Percentiles rank a stretch among this genome's conserved stretches.
phyloP scores from a whole-genome alignment of 2,329 filamentous ascomycete species.

The Penicillium frequentans region DNA sequence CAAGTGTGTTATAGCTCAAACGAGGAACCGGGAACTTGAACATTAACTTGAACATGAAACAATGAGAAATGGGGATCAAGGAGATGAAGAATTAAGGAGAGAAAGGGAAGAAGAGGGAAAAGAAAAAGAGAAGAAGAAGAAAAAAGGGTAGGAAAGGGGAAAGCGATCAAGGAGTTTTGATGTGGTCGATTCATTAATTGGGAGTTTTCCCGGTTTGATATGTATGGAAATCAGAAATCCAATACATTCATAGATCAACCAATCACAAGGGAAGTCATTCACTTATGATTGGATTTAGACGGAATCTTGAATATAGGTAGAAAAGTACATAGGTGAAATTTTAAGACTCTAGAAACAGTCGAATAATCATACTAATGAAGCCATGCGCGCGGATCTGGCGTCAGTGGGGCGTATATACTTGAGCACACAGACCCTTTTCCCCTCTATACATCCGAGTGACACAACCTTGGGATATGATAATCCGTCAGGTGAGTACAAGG shows the following conservation, averaged over 20 bases:
- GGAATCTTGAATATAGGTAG: background rate
- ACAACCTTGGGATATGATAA: background rate
- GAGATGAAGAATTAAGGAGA: slow-evolving; percentile 5
- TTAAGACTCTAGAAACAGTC: background rate
- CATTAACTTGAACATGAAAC: slow-evolving; percentile 14
- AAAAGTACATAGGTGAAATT: background rate
- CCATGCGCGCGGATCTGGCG: slow-evolving; percentile 23
- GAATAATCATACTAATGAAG: background rate
- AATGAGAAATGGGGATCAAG: slow-evolving; percentile 9
- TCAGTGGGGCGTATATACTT: slow-evolving; percentile 11
- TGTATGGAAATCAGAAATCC: background rate
- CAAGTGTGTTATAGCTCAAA: background rate
- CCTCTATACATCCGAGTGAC: background rate
- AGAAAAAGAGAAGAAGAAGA: slow-evolving; percentile 9
- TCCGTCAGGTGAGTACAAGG: background rate
- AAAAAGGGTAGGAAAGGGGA: slow-evolving; percentile 27
- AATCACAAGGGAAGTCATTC: background rate
- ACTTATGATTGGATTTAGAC: background rate
- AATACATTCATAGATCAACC: background rate
- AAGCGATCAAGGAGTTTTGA: slow-evolving; percentile 23
- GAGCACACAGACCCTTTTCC: background rate
- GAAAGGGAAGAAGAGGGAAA: slow-evolving; percentile 9
- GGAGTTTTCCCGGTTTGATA: background rate
- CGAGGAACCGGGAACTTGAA: slow-evolving; percentile 8
- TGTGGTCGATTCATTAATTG: slow-evolving; percentile 3